A percentile compares a stretch with the other conserved stretches of the same genome.
phyloP scores from a whole-genome alignment of 768 basidiomycete genomes.

The Lactarius vividus region DNA sequence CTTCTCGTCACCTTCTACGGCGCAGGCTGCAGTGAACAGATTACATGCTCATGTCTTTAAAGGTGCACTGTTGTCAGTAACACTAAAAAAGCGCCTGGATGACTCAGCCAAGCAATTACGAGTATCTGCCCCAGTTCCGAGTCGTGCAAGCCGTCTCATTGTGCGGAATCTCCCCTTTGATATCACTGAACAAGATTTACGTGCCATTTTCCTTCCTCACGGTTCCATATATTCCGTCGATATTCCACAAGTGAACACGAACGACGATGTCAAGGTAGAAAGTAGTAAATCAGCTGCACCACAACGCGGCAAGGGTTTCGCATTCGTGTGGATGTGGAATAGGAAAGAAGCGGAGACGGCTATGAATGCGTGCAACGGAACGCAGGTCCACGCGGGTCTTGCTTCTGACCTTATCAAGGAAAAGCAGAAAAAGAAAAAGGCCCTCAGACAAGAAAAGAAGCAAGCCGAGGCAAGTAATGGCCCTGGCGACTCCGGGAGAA shows the following conservation, averaged over 20 bases:
- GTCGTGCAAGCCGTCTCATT: slow-evolving; percentile 77
- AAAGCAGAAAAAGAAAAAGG: slow-evolving; percentile 36
- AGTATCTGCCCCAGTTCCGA: slow-evolving; percentile 45
- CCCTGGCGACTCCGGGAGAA: slow-evolving; percentile 47
- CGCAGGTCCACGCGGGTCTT: slow-evolving; percentile 29
- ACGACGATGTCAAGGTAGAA: slow-evolving; percentile 34
- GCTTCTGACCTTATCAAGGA: slow-evolving; percentile 33
- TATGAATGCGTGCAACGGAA: slow-evolving; percentile 32
- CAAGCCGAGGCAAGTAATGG: slow-evolving; percentile 36
- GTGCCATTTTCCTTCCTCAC: slow-evolving; percentile 80
- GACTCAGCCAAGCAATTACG: slow-evolving; percentile 48
- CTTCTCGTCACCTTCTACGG: slow-evolving; percentile 64
- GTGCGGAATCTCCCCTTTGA: slow-evolving; percentile 87
- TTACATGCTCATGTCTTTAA: slow-evolving; percentile 94
- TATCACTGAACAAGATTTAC: slow-evolving; percentile 80
- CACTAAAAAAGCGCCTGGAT: slow-evolving; percentile 83
- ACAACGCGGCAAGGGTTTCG: slow-evolving; percentile 71
- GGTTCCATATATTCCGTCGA: slow-evolving; percentile 86
- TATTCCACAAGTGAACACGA: slow-evolving; percentile 52
- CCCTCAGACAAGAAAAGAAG: slow-evolving; percentile 39
- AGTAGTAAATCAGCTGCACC: slow-evolving; percentile 25
- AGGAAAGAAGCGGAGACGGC: slow-evolving; percentile 60
- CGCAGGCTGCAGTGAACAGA: slow-evolving; percentile 69
- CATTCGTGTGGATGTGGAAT: slow-evolving; percentile 92
- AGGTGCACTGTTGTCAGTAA: slow-evolving; percentile 79